Percentiles rank a stretch among this genome's conserved stretches.
Evolutionary conservation across 495 filamentous ascomycete species (phyloP).

Genomic region (Tuber indicum): DNA sequence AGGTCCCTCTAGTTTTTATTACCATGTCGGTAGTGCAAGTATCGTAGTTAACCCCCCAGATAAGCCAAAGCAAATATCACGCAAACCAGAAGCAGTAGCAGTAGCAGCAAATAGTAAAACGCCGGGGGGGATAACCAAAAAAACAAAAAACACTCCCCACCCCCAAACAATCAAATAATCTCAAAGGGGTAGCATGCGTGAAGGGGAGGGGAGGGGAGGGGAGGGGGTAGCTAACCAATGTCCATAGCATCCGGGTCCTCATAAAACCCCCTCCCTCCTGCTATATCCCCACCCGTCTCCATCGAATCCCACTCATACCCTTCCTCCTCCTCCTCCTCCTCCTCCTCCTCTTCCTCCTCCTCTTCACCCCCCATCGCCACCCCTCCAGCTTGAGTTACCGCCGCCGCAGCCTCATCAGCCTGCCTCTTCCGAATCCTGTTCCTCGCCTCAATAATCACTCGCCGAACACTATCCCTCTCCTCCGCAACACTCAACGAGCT

Average conservation of each 20-base stretch:
- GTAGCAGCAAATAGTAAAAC: background rate
- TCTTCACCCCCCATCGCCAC: conserved; percentile 14
- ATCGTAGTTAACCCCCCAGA: background rate
- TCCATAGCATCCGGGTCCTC: conserved; percentile 66
- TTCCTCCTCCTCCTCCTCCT: conserved; percentile 18
- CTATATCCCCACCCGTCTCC: conserved; percentile 11
- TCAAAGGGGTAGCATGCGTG: background rate
- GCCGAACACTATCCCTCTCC: conserved; percentile 74
- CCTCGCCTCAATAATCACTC: conserved; percentile 76
- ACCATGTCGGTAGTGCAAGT: background rate
- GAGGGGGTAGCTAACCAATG: conserved; percentile 47
- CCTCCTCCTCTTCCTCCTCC: too few species aligned
- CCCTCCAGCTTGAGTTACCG: conserved; percentile 3
- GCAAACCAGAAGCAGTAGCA: background rate
- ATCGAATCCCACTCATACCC: conserved; percentile 15
- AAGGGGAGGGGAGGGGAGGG: background rate
- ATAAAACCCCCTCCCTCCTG: conserved; percentile 12
- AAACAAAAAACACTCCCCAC: background rate
- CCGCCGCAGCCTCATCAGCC: conserved; percentile 20
- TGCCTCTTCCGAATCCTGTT: conserved; percentile 56
- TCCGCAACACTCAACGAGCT: conserved; percentile 65
- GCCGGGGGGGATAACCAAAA: background rate
- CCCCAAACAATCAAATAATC: background rate
- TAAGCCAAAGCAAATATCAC: background rate
- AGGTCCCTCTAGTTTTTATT: background rate